Evolutionary conservation across 2,329 filamentous ascomycete genomes (phyloP).

Genomic region (Sclerotiophoma versabilis): DNA sequence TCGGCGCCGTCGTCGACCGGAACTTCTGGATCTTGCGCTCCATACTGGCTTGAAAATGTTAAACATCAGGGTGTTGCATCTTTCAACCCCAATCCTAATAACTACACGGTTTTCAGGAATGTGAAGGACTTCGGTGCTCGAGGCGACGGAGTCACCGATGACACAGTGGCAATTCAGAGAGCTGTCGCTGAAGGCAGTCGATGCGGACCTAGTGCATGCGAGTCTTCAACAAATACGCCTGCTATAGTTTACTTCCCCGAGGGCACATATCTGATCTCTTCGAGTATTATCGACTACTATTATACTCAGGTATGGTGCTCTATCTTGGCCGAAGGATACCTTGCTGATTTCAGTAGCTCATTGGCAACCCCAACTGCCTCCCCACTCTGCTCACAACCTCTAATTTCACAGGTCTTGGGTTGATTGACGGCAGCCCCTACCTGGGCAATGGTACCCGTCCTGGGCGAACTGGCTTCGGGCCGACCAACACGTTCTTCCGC

Average conservation of each 20-base stretch:
- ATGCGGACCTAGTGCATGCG: conserved; percentile 52
- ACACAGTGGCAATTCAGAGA: conserved; percentile 62
- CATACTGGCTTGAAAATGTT: conserved; percentile 53
- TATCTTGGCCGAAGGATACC: background rate
- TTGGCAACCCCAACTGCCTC: conserved; percentile 65
- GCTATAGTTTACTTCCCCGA: conserved; percentile 65
- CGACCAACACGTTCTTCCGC: conserved; percentile 70
- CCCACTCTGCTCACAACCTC: conserved; percentile 63
- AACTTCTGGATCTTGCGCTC: conserved; percentile 28
- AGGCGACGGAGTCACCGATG: conserved; percentile 45
- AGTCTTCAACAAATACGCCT: conserved; percentile 59
- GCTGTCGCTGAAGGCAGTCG: conserved; percentile 52
- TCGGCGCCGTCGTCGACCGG: conserved; percentile 22
- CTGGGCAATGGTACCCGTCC: conserved; percentile 34
- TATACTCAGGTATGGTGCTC: conserved; percentile 58
- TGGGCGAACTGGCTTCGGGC: conserved; percentile 51
- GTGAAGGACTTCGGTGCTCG: conserved; percentile 53
- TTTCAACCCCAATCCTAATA: conserved; percentile 48
- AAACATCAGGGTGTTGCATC: conserved; percentile 51
- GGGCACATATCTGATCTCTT: conserved; percentile 65
- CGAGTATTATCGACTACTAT: conserved; percentile 68
- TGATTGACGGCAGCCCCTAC: conserved; percentile 66
- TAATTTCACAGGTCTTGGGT: conserved; percentile 61
- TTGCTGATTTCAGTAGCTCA: conserved; percentile 46
- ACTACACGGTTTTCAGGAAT: conserved; percentile 53